Evolutionary conservation across 805 yeast species (phyloP), one percentile per base, ranked within the genome.

Genomic region (Monosporozyma aerobia): DNA sequence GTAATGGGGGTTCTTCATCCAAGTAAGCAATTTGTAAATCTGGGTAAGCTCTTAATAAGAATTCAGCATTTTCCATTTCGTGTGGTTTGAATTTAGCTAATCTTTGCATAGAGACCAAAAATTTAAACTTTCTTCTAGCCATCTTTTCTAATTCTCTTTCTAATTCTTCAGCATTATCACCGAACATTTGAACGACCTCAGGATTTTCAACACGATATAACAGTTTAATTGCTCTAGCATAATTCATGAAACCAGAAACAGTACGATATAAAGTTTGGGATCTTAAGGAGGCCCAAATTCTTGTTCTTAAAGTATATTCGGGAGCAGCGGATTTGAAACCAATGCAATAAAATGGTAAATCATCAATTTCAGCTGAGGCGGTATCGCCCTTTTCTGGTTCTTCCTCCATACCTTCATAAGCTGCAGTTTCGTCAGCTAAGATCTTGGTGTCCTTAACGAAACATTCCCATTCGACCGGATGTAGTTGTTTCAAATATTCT

Each of bases 241-340:
- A 92, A 75, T 92, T 94, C 99, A 92, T 92, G 76, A 92, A 94
- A 65, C 99, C 99, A 52, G 97, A 87, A 51, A 92, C 92, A 48
- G 99, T 94, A 72, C 99, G 85, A 76, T 92, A 92, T 64, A 92
- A 76, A 37, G 99, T 94, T 77, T 92, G 99, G 43, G 97, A 86
- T 73, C 99, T 83, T 64, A 94, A 79, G 29, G 98, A 92, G 41
- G 99, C 99, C 99, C 99, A 92, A 62, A 92, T 89, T 75, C 99
- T 80, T 9, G 98, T 94, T 75, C 99, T 84, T 66, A 94, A 75
- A 53, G 96, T 88, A 74, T 88, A 94, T 69, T 90, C 97, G 39
- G 97, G 97, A 54, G 96, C 95, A 62, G 97, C 97, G 63, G 95
- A 83, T 74, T 94, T 92, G 82, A 89, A 92, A 70, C 98, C 99